These are phyloP conservation scores for Linum trigynum DNA, from an alignment of 345 rosid species.

Conservation along the genomic window DNA sequence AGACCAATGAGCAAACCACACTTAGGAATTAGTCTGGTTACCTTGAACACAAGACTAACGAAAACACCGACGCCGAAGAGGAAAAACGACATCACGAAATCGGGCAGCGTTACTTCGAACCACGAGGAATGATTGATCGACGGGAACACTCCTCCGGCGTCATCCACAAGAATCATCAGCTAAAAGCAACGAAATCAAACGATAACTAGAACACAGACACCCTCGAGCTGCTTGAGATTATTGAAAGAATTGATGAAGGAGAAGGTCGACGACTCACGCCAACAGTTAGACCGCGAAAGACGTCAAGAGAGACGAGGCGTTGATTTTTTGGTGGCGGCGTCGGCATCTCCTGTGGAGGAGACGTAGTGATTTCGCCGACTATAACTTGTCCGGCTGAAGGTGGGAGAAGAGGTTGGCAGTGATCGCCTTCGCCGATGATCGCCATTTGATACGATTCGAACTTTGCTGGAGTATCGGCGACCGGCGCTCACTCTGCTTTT, in stretches of 20 bases:
- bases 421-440: no score
- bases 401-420: no score
- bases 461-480: no score
- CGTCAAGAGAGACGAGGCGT: conserved; percentile 47
- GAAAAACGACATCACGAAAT: conserved; percentile 57
- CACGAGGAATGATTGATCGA: conserved; percentile 56
- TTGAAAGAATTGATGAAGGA: neutral
- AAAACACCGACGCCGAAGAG: conserved; percentile 51
- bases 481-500: no score
- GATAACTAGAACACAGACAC: neutral
- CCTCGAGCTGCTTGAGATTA: neutral
- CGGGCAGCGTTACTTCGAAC: conserved; percentile 51
- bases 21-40: conserved; percentile 3
- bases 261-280: conserved; percentile 22
- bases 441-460: no score
- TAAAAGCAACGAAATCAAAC: conserved; percentile 12
- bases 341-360: neutral
- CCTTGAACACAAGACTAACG: conserved; percentile 40
- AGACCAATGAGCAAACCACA: neutral
- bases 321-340: conserved; percentile 13
- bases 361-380: no score
- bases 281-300: conserved; percentile 53
- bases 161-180: conserved; percentile 56
- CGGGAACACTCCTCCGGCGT: conserved; percentile 56
- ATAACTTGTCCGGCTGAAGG: no score